Evolutionary conservation across 139 green algal species (phyloP), one percentile per base, ranked within the genome.

Genomic region (Micractinium sp.): DNA sequence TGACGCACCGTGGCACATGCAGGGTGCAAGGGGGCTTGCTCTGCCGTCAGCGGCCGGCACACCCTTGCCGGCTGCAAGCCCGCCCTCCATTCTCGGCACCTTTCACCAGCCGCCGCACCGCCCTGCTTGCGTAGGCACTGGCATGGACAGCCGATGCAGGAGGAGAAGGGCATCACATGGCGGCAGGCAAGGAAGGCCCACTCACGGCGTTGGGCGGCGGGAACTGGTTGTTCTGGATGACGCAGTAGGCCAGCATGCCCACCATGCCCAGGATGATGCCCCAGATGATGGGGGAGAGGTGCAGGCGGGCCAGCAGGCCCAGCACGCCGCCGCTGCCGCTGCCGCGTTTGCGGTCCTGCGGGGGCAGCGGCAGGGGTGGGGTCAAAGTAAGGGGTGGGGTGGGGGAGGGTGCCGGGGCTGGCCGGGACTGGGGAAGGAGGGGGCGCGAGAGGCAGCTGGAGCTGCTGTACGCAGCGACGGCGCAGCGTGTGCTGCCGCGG

Each of bases 271-370:
- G 82, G 29, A 97, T 94, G 61, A 98, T 88, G 19, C 91, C 85
- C 95, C 96, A 97, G 78, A 98, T 97, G 77, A 97, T 78, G 29
- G 96, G 95, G 66, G 92, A 95, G 35, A 99, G 94, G 93, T 99
- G 95, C 27, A 94, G 93, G 27, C 86, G 89, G 14, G 90, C 90
- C 14, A 98, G 87, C 86, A 91, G 94, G 0, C 56, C 88, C 29
- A 47, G 60, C 53, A 67, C 36, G 81, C 84, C 79, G 25, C 84
- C 67, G 81, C 78, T 31, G 73, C 66, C 38, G 35, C 38, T 56
- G 25, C 41, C 29, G 29, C 79, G 39, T 47, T 83, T 74, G 19
- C 23, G 47, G 25, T 81, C 79, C 66, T 78, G 87, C 39, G n/a
- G 33, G 7, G n/a, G 16, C 12, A 0, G n/a, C 33, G 39, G 39